Conservation (phyloP, 2,329 filamentous ascomycete species). For the Cladosporium sp. region DNA sequence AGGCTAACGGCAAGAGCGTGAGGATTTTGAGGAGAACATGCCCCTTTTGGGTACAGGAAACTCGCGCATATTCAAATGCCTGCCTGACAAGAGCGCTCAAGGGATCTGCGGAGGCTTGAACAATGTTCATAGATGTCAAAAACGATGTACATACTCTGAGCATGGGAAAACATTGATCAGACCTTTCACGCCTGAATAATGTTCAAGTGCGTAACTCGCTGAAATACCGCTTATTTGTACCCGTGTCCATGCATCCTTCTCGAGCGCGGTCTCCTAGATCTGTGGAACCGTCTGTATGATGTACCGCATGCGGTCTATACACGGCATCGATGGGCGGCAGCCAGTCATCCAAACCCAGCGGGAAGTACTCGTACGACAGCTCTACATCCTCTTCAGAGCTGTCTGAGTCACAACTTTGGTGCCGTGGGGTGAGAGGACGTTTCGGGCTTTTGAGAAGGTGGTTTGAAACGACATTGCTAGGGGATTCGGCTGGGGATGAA, state of each 20-base stretch:
- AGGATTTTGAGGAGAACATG: too few relatives aligned
- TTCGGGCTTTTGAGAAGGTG: constrained; percentile 17
- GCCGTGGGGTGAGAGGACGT: constrained; percentile 5
- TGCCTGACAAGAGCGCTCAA: too few relatives aligned
- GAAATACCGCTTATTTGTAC: constrained; percentile 51
- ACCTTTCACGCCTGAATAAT: too few relatives aligned
- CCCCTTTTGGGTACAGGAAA: too few relatives aligned
- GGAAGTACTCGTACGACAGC: constrained; percentile 91
- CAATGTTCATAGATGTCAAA: too few relatives aligned
- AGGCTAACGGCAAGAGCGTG: too few relatives aligned
- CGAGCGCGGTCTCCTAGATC: constrained; percentile 47
- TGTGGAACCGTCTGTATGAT: constrained; percentile 67
- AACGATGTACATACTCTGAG: too few relatives aligned
- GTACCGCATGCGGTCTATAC: constrained; percentile 90
- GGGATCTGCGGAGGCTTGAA: too few relatives aligned
- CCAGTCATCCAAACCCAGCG: constrained; percentile 87
- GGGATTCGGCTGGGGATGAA: constrained; percentile 43
- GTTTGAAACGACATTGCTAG: constrained; percentile 23
- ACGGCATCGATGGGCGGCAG: constrained; percentile 87
- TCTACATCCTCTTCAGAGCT: constrained; percentile 76
- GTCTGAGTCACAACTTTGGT: constrained; percentile 40
- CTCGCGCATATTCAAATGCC: too few relatives aligned
- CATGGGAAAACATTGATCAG: too few relatives aligned
- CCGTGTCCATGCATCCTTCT: constrained; percentile 31
- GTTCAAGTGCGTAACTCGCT: too few relatives aligned